Base-by-base conservation (phyloP, 148 eudicot species). In the Vaccinium vitisidaea region DNA sequence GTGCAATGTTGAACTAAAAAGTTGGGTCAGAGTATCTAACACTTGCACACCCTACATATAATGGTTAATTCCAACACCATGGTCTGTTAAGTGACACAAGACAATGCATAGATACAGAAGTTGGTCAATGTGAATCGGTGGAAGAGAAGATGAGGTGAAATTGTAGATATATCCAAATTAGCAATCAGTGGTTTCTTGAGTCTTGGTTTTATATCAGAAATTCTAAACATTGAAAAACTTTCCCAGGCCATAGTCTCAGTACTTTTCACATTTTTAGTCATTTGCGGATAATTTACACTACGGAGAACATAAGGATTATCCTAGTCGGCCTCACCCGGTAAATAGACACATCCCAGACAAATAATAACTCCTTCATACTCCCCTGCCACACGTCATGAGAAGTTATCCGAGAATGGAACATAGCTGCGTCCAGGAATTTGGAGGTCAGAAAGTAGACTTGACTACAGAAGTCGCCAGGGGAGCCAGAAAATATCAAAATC, bases 291-390 rank as follows among this genome's bases (percentile, higher is more conserved):
- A 39, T 58, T 75, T 36, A 59, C 50, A 30, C 18, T 23, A 32
- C 9, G 67, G 65, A 77, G 77, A 16, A 53, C 77, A 15, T 79
- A 50, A 71, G 80, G 67, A 75, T 58, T 84, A 65, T 56, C 69
- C 83, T 5, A 25, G 85, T 39, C 43, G 6, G 80, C 83, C 85
- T 83, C 83, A 79, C 85, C 83, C 79, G 53, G 78, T 52, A 59
- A 54, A 82, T 19, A 36, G 73, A 76, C 14, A 65, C 5, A 86
- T 32, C 75, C 55, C 21, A 30, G 27, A 36, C 9, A 67, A 77
- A 61, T 69, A 79, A 49, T 49, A 77, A 56, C 80, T 76, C 8
- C 61, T 30, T 48, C 46, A 18, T 19, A n/a, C 39, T 69, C 74
- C 23, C 74, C 53, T 13, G 27, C 77, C 59, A 73, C 74, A 58